Base-by-base conservation (phyloP, 495 filamentous ascomycete genomes). In the Aspergillus coremiiformis region DNA sequence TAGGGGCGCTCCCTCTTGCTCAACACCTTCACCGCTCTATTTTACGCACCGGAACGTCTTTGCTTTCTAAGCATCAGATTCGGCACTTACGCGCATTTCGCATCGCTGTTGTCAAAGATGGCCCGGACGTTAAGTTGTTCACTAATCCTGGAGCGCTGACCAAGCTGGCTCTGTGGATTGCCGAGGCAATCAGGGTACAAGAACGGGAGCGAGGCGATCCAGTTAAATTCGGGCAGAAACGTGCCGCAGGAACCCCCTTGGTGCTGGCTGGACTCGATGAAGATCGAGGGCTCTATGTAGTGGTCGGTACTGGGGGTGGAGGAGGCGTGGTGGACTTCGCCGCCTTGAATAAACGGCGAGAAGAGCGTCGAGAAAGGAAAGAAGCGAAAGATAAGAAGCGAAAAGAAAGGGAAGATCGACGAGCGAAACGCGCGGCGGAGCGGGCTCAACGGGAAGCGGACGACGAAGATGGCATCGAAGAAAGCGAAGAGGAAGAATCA, bases 101-200 rank as follows among this genome's bases (percentile, higher is more conserved):
- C 32, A 91, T 98, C 74, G 90, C 87, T 9, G 86, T 98, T 23
- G 91, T 98, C 58, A 95, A 94, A 61, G 93, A 97, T 62, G 88
- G 92, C 1, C 89, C 91, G 0, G 93, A 96, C 59, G 86, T 95
- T 5, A 68, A 79, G 35, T 78, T 95, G 8, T 98, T 98, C 67
- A 86, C 84, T 6, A 91, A 96, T 59, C 90, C 93, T 0, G 87
- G 88, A 4, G 94, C 94, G 9, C 70, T 98, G 49, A 92, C 88
- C 3, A 96, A 97, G 66, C 76, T 98, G 9, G 90, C 90, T 0
- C 72, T 95, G 2, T 98, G 93, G 93, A 78, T 97, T 49, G 89
- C 87, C 14, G 92, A 97, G 70, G 93, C 94, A 2, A 84, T 97
- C 35, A 81, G 83, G 8, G 93, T 95, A 60, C 84, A 91, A 57